Percentiles rank a stretch among this genome's conserved stretches.
phyloP scores from a whole-genome alignment of 768 basidiomycete species.

The Lactarius pseudohatsudake region DNA sequence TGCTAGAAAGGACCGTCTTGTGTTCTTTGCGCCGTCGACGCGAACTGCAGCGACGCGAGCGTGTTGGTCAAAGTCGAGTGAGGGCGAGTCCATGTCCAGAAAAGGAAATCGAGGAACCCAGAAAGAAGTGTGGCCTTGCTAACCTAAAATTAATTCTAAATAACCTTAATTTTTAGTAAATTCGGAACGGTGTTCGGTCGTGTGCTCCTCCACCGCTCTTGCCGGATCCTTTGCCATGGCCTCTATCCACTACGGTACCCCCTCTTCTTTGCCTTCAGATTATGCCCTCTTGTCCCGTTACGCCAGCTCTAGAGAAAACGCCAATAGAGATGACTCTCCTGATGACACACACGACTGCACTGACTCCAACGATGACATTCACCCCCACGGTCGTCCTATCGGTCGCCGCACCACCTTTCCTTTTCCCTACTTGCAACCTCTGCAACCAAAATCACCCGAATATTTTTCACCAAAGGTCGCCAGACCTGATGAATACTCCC shows the following conservation, averaged over 20 bases:
- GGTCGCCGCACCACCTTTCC: slow-evolving; percentile 36
- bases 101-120: background rate
- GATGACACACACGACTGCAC: slow-evolving; percentile 8
- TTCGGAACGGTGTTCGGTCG: background rate
- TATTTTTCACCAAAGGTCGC: slow-evolving; percentile 32
- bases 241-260: slow-evolving; percentile 49
- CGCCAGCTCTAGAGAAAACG: slow-evolving; percentile 33
- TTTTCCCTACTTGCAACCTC: slow-evolving; percentile 40
- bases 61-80: slow-evolving; percentile 53
- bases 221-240: slow-evolving; percentile 32
- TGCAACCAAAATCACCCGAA: slow-evolving; percentile 39
- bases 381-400: background rate
- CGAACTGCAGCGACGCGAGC: slow-evolving; percentile 74
- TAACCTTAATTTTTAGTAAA: background rate
- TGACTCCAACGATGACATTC: background rate
- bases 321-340: slow-evolving; percentile 10
- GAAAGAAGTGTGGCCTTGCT: background rate
- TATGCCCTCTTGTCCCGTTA: slow-evolving; percentile 61
- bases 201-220: background rate
- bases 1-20: slow-evolving; percentile 79
- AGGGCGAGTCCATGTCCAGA: slow-evolving; percentile 10
- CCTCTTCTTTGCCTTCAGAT: slow-evolving; percentile 64
- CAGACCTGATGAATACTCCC: slow-evolving; percentile 31
- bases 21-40: slow-evolving; percentile 72
- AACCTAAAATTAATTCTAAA: too few species aligned